These are phyloP conservation scores for Dothiorella sarmentorum DNA, from an alignment of 2,329 filamentous ascomycete genomes.

Conservation along the genomic window DNA sequence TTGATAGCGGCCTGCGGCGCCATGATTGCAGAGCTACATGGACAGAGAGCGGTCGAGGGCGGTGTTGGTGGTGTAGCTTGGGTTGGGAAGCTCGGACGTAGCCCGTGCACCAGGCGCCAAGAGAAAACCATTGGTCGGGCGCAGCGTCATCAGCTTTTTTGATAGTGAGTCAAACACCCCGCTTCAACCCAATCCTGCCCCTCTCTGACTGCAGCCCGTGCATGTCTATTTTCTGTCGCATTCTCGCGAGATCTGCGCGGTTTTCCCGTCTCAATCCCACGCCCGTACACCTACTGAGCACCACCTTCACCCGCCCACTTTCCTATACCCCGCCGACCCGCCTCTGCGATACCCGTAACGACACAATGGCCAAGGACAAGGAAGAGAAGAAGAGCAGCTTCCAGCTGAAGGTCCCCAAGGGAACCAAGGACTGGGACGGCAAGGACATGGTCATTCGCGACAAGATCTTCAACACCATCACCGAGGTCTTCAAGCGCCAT, in stretches of 20 bases:
- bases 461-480: constrained; percentile 73
- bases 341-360: constrained; percentile 21
- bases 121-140: background rate
- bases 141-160: constrained; percentile 1
- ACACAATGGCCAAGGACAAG: constrained; percentile 47
- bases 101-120: background rate
- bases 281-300: background rate
- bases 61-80: background rate
- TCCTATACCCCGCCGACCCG: background rate
- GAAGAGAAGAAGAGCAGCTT: constrained; percentile 43
- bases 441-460: constrained; percentile 77
- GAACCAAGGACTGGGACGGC: constrained; percentile 82
- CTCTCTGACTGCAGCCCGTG: constrained; percentile 5
- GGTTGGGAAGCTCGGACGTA: constrained; percentile 1
- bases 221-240: constrained; percentile 16
- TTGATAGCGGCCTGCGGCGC: constrained; percentile 68
- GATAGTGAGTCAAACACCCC: constrained; percentile 8
- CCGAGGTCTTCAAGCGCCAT: constrained; percentile 77
- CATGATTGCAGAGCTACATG: constrained; percentile 47
- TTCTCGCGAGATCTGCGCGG: constrained; percentile 12
- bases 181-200: background rate
- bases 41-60: background rate
- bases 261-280: background rate
- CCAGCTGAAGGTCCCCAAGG: constrained; percentile 84
- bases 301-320: background rate